Percentiles rank a stretch among this genome's conserved stretches.
Conservation (phyloP, 75 land plant genomes). For the Pseudotsuga menziesii region DNA sequence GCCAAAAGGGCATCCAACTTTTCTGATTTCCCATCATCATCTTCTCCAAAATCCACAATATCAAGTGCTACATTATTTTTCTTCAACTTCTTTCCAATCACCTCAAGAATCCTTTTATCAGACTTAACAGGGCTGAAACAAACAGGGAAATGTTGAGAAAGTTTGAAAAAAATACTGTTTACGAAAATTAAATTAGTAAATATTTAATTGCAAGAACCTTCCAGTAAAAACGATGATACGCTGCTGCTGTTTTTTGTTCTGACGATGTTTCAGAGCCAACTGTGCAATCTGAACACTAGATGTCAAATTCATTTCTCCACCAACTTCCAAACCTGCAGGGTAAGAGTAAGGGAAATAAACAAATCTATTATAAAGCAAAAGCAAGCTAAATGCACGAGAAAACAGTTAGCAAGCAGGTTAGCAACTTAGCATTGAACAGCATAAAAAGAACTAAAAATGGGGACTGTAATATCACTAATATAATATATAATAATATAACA, state of each 20-base stretch:
- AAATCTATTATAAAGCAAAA: not conserved
- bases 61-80: conserved; percentile 51
- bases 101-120: conserved; percentile 33
- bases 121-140: conserved; percentile 29
- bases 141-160: not conserved
- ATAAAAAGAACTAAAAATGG: too few relatives aligned
- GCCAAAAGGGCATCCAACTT: conserved; percentile 34
- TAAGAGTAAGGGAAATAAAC: not conserved
- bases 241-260: conserved; percentile 51
- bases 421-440: too few relatives aligned
- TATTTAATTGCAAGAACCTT: conserved; percentile 17
- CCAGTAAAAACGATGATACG: conserved; percentile 46
- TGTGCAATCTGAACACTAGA: conserved; percentile 45
- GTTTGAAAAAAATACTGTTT: not conserved
- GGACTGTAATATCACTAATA: too few relatives aligned
- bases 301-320: conserved; percentile 38
- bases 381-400: not conserved
- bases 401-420: too few relatives aligned
- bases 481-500: too few relatives aligned
- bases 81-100: conserved; percentile 47
- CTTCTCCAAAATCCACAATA: conserved; percentile 44
- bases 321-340: conserved; percentile 35
- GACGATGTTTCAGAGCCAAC: conserved; percentile 47
- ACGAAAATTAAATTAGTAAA: not conserved
- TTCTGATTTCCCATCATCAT: conserved; percentile 36